phyloP scores from a whole-genome alignment of 176 grass and related monocot genomes.

The maize (Zea mays) region Zm-B73-REFERENCE-NAM-5.0 NC_050098.1:37590501-37591000 shows the following conservation, averaged over 20 bases:
- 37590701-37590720: conserved; percentile 15
- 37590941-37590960: conserved; percentile 47
- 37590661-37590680: not conserved
- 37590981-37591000: conserved; percentile 34
- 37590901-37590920: conserved; percentile 37
- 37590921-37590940: conserved; percentile 38
- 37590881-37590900: conserved; percentile 32
- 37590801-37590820: not conserved
- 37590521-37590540: conserved; percentile 40
- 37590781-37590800: not conserved
- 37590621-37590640: conserved; percentile 29
- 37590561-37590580: not conserved
- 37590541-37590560: conserved; percentile 38
- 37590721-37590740: conserved; percentile 49
- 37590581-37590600: conserved; percentile 38
- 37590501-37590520: conserved; percentile 16
- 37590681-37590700: not conserved
- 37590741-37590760: conserved; percentile 37
- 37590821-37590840: conserved; percentile 31
- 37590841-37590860: conserved; percentile 30
- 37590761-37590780: conserved; percentile 47
- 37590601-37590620: conserved; percentile 41
- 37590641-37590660: conserved; percentile 23
- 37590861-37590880: conserved; percentile 43
- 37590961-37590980: conserved; percentile 40